A percentile compares a stretch with the other conserved stretches of the same genome.
These are phyloP conservation scores for Zygosaccharomyces kombuchaensis DNA, from an alignment of 805 yeast genomes.

Conservation along the genomic window DNA sequence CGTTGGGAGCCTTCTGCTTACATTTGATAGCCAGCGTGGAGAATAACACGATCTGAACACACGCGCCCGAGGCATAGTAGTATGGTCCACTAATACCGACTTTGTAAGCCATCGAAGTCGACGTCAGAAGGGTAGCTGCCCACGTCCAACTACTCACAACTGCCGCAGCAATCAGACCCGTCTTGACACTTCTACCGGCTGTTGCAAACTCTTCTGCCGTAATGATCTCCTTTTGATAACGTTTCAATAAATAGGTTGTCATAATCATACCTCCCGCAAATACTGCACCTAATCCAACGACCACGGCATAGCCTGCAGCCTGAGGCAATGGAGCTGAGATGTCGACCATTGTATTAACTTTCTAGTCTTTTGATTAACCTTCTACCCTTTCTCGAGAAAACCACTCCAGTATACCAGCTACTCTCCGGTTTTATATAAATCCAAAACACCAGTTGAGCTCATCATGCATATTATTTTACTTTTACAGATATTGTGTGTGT, in stretches of 20 bases:
- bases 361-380: too few relatives aligned
- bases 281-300: slow-evolving; percentile 80
- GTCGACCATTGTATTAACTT: background rate
- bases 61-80: slow-evolving; percentile 88
- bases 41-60: slow-evolving; percentile 81
- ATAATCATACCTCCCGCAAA: slow-evolving; percentile 76
- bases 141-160: slow-evolving; percentile 94
- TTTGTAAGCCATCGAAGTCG: slow-evolving; percentile 73
- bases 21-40: slow-evolving; percentile 85
- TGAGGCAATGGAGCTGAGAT: slow-evolving; percentile 48
- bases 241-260: slow-evolving; percentile 62
- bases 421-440: background rate
- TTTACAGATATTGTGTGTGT: too few relatives aligned
- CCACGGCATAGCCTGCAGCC: slow-evolving; percentile 83
- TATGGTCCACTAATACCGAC: slow-evolving; percentile 78
- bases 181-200: slow-evolving; percentile 84
- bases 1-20: slow-evolving; percentile 84
- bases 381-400: background rate
- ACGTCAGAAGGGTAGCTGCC: slow-evolving; percentile 75
- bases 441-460: too few relatives aligned
- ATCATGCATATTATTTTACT: too few relatives aligned
- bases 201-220: slow-evolving; percentile 93
- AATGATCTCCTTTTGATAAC: slow-evolving; percentile 81
- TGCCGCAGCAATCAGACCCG: slow-evolving; percentile 82
- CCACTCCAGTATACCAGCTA: too few relatives aligned